phyloP scores from a whole-genome alignment of 2,329 filamentous ascomycete genomes.

The Microdochium nivale region DNA sequence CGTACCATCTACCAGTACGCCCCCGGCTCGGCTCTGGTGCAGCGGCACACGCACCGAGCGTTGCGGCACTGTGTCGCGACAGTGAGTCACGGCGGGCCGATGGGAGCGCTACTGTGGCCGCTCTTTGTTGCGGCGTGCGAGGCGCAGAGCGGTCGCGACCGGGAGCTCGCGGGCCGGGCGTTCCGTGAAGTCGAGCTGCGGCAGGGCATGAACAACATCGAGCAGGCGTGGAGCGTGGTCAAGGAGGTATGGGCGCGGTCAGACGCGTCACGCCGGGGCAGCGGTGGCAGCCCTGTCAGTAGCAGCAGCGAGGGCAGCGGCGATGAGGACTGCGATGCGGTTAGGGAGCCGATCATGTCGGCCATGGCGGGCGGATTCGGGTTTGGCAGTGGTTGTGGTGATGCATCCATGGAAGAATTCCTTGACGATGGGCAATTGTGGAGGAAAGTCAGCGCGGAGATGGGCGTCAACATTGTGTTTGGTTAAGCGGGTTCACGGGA shows the following conservation, averaged over 20 bases:
- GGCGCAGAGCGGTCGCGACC: constrained; percentile 38
- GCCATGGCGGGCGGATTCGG: constrained; percentile 6
- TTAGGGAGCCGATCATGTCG: neutral
- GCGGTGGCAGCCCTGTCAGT: constrained; percentile 9
- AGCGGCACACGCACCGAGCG: constrained; percentile 40
- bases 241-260: constrained; percentile 50
- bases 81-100: constrained; percentile 46
- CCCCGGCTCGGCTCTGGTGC: constrained; percentile 39
- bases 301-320: neutral
- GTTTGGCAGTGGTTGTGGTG: constrained; percentile 3
- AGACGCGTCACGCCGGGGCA: constrained; percentile 24
- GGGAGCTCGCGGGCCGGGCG: constrained; percentile 38
- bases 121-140: constrained; percentile 57
- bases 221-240: constrained; percentile 50
- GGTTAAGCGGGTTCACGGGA: constrained; percentile 29
- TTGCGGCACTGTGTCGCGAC: constrained; percentile 46
- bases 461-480: constrained; percentile 52
- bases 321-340: neutral
- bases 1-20: constrained; percentile 41
- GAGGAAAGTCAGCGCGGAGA: constrained; percentile 48
- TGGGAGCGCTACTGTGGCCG: constrained; percentile 57
- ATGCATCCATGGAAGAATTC: constrained; percentile 5
- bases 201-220: constrained; percentile 60
- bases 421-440: constrained; percentile 33
- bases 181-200: constrained; percentile 45